phyloP scores from a whole-genome alignment of 352 stramenopile species.

The Globisporangium okanoganense region DNA sequence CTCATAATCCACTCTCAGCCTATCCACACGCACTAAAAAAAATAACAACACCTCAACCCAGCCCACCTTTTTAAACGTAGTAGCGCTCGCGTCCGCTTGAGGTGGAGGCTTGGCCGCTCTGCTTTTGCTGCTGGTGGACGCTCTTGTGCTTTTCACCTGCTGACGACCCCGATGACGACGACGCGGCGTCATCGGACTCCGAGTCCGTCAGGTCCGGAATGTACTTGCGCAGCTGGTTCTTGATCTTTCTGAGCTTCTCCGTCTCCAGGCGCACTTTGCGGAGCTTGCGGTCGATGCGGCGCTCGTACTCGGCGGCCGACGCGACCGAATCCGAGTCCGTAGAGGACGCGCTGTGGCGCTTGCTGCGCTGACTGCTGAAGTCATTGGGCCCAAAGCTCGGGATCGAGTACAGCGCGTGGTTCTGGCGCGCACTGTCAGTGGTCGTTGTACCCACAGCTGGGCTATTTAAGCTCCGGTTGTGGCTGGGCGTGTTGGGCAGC shows the following conservation, averaged over 20 bases:
- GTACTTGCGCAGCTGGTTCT: constrained; percentile 43
- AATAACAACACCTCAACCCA: too few relatives aligned
- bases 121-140: not conserved
- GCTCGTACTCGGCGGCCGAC: constrained; percentile 32
- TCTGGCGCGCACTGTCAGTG: not conserved
- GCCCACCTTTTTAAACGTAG: not conserved
- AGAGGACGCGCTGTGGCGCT: constrained; percentile 6
- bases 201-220: constrained; percentile 45
- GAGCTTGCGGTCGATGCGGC: constrained; percentile 40
- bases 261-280: constrained; percentile 40
- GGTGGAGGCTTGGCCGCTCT: not conserved
- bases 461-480: not conserved
- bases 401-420: constrained; percentile 8
- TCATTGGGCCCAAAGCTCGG: constrained; percentile 6
- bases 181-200: constrained; percentile 24
- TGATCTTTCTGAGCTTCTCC: constrained; percentile 30
- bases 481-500: constrained; percentile 1
- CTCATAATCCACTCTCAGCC: not conserved
- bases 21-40: not conserved
- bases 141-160: not conserved
- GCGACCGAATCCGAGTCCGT: constrained; percentile 19
- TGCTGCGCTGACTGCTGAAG: constrained; percentile 1
- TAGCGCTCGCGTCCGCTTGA: not conserved
- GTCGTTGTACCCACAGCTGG: not conserved
- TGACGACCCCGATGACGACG: constrained; percentile 10